A percentile compares a stretch with the other conserved stretches of the same genome.
Evolutionary conservation across 1,284 basidiomycete genomes (phyloP).

Genomic region (Cryptococcus sp.): DNA sequence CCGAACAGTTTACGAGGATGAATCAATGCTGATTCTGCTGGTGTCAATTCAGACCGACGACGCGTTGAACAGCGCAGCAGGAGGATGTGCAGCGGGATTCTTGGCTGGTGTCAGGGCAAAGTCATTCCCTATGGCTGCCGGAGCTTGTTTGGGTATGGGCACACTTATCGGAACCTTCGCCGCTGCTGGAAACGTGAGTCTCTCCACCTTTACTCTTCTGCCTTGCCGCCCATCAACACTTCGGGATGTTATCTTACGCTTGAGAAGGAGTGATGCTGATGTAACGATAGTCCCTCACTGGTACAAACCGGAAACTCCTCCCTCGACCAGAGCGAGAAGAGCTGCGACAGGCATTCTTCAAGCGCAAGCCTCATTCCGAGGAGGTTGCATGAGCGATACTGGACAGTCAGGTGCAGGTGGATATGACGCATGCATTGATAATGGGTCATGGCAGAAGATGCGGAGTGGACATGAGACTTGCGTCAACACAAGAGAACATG

Average conservation of each 20-base stretch:
- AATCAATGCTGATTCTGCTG: constrained; percentile 12
- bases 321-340: constrained; percentile 55
- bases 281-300: constrained; percentile 37
- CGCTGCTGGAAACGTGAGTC: constrained; percentile 65
- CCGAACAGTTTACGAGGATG: neutral
- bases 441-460: too few species aligned
- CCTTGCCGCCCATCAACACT: neutral
- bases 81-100: constrained; percentile 91
- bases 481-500: too few species aligned
- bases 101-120: constrained; percentile 81
- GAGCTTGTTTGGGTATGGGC: constrained; percentile 76
- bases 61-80: constrained; percentile 78
- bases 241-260: neutral
- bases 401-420: too few species aligned
- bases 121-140: constrained; percentile 80
- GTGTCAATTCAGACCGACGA: constrained; percentile 64
- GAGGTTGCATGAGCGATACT: neutral
- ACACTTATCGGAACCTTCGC: constrained; percentile 80
- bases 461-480: too few species aligned
- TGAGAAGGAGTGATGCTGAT: neutral
- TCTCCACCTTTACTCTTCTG: neutral
- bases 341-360: constrained; percentile 56
- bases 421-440: too few species aligned
- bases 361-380: constrained; percentile 42
- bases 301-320: constrained; percentile 40